These are phyloP conservation scores for Sporothrix euskadiensis DNA, from an alignment of 2,329 filamentous ascomycete genomes.

Conservation along the genomic window DNA sequence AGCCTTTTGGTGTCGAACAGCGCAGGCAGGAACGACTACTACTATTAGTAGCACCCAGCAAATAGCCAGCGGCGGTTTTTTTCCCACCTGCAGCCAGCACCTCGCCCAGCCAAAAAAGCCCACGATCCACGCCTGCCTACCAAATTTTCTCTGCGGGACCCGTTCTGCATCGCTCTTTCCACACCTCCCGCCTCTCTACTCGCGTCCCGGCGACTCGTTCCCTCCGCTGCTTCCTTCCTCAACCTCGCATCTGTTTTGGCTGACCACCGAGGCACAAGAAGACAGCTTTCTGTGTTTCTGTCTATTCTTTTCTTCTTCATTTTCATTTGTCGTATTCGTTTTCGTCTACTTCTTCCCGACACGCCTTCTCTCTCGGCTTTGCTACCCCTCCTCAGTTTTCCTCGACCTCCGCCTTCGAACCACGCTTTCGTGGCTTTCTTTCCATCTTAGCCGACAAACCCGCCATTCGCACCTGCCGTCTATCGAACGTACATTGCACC, in stretches of 20 bases:
- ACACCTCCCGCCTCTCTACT: constrained; percentile 8
- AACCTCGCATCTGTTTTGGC: neutral
- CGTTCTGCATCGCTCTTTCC: constrained; percentile 25
- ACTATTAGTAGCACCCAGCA: neutral
- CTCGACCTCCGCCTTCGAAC: neutral
- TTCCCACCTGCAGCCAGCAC: neutral
- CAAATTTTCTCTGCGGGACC: constrained; percentile 21
- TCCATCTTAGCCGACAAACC: constrained; percentile 1
- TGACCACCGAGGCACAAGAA: neutral
- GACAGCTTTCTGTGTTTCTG: neutral
- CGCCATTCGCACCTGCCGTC: constrained; percentile 15
- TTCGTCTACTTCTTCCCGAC: neutral
- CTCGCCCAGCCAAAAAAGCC: neutral
- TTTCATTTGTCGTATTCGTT: neutral
- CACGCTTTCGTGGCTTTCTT: neutral
- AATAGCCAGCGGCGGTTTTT: constrained; percentile 2
- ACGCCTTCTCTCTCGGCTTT: neutral
- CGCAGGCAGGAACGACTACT: neutral
- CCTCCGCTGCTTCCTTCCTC: neutral
- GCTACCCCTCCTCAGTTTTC: neutral
- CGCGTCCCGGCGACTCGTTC: constrained; percentile 18
- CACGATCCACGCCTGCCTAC: constrained; percentile 26
- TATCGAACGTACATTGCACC: neutral
- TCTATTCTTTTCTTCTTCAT: neutral
- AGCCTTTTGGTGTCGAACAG: neutral